A percentile compares a stretch with the other conserved stretches of the same genome.
Evolutionary conservation across 108 stramenopile genomes (phyloP).

Genomic region (Nitzschia sp.): DNA sequence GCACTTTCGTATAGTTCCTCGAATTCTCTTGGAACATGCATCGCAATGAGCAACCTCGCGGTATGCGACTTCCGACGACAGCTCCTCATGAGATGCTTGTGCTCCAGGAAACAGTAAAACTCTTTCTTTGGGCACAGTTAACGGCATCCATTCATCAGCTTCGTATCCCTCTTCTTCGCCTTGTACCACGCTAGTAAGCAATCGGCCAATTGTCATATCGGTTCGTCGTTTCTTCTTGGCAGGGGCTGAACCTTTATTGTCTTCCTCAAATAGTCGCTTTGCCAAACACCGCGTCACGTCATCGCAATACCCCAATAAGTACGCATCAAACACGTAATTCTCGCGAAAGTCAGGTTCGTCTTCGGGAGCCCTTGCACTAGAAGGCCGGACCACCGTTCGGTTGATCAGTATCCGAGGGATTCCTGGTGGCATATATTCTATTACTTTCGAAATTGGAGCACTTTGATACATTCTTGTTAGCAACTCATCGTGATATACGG

Average conservation of each 20-base stretch:
- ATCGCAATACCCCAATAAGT: constrained; percentile 84
- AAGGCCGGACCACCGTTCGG: constrained; percentile 68
- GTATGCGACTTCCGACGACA: constrained; percentile 35
- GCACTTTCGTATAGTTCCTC: constrained; percentile 60
- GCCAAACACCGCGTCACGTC: constrained; percentile 67
- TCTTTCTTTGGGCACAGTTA: constrained; percentile 56
- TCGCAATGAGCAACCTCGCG: constrained; percentile 75
- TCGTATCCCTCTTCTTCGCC: constrained; percentile 14
- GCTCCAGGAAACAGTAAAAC: constrained; percentile 81
- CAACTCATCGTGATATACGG: background rate
- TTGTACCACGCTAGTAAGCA: constrained; percentile 25
- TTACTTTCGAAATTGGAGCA: constrained; percentile 83
- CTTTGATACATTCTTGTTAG: background rate
- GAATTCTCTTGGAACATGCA: constrained; percentile 56
- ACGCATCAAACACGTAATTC: constrained; percentile 70
- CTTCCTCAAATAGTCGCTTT: constrained; percentile 33
- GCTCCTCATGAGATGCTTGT: constrained; percentile 9
- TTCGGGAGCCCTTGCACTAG: background rate
- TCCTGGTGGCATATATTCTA: constrained; percentile 53
- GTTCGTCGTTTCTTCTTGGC: background rate
- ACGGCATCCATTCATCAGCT: constrained; percentile 24
- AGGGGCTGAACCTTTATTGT: background rate
- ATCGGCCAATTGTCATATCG: constrained; percentile 13
- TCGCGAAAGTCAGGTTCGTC: constrained; percentile 44
- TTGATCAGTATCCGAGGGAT: constrained; percentile 85